Evolutionary conservation across 2,329 filamentous ascomycete genomes (phyloP).

Genomic region (Fusarium goolgardi): DNA sequence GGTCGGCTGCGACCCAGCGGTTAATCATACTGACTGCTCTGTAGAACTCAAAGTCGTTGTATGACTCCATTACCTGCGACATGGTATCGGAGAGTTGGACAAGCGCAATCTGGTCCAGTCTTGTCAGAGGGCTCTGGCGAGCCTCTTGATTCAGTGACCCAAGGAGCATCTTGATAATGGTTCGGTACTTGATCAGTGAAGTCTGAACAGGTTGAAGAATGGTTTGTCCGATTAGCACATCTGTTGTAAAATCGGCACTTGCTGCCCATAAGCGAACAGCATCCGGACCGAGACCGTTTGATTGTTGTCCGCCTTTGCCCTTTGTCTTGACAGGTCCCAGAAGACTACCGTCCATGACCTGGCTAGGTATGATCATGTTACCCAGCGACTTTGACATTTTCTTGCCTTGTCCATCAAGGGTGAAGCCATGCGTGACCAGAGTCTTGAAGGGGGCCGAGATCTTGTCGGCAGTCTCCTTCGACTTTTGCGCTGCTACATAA

Average conservation of each 20-base stretch:
- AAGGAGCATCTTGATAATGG: slow-evolving; percentile 89
- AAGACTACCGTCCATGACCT: slow-evolving; percentile 88
- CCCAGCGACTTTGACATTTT: slow-evolving; percentile 99
- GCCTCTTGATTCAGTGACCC: slow-evolving; percentile 74
- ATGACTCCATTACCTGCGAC: slow-evolving; percentile 71
- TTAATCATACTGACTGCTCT: slow-evolving; percentile 79
- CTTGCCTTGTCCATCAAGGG: slow-evolving; percentile 86
- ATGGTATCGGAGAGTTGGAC: slow-evolving; percentile 77
- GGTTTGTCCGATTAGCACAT: slow-evolving; percentile 83
- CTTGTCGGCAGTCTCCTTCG: slow-evolving; percentile 47
- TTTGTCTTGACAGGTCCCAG: slow-evolving; percentile 75
- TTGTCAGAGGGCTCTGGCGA: slow-evolving; percentile 63
- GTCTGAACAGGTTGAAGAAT: slow-evolving; percentile 82
- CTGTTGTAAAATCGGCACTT: slow-evolving; percentile 89
- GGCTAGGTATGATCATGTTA: slow-evolving; percentile 81
- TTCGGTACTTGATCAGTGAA: slow-evolving; percentile 85
- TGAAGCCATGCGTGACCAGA: slow-evolving; percentile 96
- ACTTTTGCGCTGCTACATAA: slow-evolving; percentile 73
- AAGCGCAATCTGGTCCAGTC: slow-evolving; percentile 79
- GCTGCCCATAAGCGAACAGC: slow-evolving; percentile 91
- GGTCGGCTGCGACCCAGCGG: slow-evolving; percentile 81
- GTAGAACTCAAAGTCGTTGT: slow-evolving; percentile 82
- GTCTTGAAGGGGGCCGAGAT: slow-evolving; percentile 78
- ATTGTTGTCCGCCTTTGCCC: slow-evolving; percentile 52
- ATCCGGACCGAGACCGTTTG: slow-evolving; percentile 84